Base-by-base conservation (phyloP, 306 rosid species). In the Delonix regia region DNA sequence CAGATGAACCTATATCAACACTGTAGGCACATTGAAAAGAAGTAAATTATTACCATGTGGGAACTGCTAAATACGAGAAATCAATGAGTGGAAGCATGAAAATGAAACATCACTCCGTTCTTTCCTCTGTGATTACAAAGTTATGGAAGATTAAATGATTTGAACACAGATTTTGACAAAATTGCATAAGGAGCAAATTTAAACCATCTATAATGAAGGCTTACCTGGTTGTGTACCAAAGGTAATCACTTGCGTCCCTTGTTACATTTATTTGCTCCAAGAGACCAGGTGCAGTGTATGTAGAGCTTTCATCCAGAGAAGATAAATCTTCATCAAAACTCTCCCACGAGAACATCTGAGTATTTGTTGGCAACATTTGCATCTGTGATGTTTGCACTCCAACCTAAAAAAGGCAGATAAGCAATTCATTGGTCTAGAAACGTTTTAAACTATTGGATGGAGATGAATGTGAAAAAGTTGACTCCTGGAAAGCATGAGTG, bases 331-430 rank as follows among this genome's bases (percentile, higher is more conserved):
- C 99, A 73, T 93, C 83, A 59, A 86, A 90, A 77, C 91, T 96
- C 83, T 96, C 98, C 99, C 99, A 96, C 48, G 93, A 87, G 75
- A 91, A 72, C 86, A 87, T 72, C 7, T 69, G 86, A 72, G 87
- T 69, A 83, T 78, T 89, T 85, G 97, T 86, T 41, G 98, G 97
- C 84, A 91, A 62, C 99, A 96, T 96, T 83, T 93, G 89, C 93
- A 93, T 87, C 48, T 96, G 91, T 52, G 99, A 91, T 72, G 99
- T 96, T 87, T 96, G 98, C 89, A 90, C 99, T 83, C 99, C 99
- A 72, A 96, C 96, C 99, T 96, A 45, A 79, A 49, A 74, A 33
- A 61, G 70, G 57, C 41, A 77, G 76, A 78, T 55, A 1, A 53
- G 41, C 52, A 71, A 21, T 78, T 82, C 51, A 81, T 25, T 19